Evolutionary conservation across 495 filamentous ascomycete species (phyloP).

Genomic region (Hyaloscypha variabilis): DNA sequence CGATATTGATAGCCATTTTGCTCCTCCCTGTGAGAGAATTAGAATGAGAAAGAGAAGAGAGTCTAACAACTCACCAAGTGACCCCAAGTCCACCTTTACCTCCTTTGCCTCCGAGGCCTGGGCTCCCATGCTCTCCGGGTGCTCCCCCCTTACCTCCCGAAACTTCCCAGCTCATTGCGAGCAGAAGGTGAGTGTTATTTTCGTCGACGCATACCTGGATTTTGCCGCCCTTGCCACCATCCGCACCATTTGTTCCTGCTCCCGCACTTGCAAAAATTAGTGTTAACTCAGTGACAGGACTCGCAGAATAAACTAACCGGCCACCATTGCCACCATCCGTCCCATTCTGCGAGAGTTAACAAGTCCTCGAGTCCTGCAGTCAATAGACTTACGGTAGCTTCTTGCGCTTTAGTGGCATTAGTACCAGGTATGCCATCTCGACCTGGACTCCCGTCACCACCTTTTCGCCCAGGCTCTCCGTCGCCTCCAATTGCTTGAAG

Average conservation of each 20-base stretch:
- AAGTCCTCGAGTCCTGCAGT: neutral
- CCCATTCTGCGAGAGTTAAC: conserved; percentile 19
- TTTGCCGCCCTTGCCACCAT: conserved; percentile 37
- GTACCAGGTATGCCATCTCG: conserved; percentile 26
- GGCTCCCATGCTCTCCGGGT: conserved; percentile 32
- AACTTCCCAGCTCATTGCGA: conserved; percentile 29
- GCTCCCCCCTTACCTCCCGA: conserved; percentile 29
- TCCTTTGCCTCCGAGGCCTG: conserved; percentile 36
- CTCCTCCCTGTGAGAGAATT: neutral
- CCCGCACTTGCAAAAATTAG: conserved; percentile 28
- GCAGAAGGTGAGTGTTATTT: conserved; percentile 35
- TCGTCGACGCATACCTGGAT: conserved; percentile 35
- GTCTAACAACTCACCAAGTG: conserved; percentile 29
- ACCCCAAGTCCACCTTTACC: conserved; percentile 32
- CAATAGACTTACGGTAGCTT: conserved; percentile 12
- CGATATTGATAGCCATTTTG: conserved; percentile 19
- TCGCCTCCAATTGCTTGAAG: conserved; percentile 37
- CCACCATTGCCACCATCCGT: conserved; percentile 34
- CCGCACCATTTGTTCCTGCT: conserved; percentile 33
- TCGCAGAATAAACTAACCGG: conserved; percentile 29
- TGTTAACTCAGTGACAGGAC: neutral
- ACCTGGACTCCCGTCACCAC: conserved; percentile 32
- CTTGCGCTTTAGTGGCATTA: conserved; percentile 32
- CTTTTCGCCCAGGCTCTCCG: conserved; percentile 37
- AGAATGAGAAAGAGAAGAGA: neutral